Evolutionary conservation across 169 alveolate genomes (phyloP).

Genomic region (Cryptosporidium parvum): DNA sequence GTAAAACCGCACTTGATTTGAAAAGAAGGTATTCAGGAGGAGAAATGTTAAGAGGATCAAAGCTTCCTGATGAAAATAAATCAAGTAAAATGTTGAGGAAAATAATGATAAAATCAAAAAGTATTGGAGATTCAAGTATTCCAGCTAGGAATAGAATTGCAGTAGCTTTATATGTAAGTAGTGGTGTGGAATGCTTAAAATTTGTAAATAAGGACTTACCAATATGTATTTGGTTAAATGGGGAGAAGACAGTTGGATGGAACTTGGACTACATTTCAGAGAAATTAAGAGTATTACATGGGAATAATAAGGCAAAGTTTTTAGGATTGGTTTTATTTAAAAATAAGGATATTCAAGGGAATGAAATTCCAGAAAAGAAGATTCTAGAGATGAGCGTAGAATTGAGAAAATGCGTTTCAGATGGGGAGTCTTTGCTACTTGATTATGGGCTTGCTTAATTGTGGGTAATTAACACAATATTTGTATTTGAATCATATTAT

Average conservation of each 20-base stretch:
- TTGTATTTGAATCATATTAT: neutral
- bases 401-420: neutral
- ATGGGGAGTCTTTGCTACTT: constrained; percentile 27
- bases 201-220: constrained; percentile 14
- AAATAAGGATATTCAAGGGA: neutral
- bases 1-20: neutral
- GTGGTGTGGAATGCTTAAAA: constrained; percentile 16
- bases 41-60: constrained; percentile 8
- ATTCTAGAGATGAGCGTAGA: constrained; percentile 4
- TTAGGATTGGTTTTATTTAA: neutral
- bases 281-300: neutral
- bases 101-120: constrained; percentile 44
- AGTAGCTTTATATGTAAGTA: constrained; percentile 32
- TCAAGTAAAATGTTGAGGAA: constrained; percentile 21
- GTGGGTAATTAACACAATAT: neutral
- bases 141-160: constrained; percentile 20
- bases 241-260: constrained; percentile 65
- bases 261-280: constrained; percentile 60
- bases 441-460: neutral
- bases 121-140: constrained; percentile 47
- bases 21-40: constrained; percentile 15
- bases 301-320: neutral
- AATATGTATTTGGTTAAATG: constrained; percentile 61
- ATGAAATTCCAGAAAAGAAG: constrained; percentile 9
- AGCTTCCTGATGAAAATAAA: constrained; percentile 26